Base-by-base conservation (phyloP, 257 asterid species). In the Orobanche coerulescens region DNA sequence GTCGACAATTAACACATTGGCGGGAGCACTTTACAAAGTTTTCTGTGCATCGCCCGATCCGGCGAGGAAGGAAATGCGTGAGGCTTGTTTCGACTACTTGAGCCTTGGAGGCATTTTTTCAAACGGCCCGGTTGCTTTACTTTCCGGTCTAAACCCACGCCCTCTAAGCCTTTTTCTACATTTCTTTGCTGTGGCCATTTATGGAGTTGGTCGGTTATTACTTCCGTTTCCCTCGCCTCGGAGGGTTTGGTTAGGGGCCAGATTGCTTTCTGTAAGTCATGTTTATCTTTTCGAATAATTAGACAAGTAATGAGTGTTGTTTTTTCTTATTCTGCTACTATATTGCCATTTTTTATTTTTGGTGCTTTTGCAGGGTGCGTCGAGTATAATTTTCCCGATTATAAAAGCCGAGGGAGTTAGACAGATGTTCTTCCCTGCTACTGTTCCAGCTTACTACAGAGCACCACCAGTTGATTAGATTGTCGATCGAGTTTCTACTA, bases 361-460 rank as follows among this genome's bases (percentile, higher is more conserved):
- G 13, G n/a, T 30, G 7, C 7, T 30, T n/a, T 22, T 22, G 47
- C 69, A 86, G 95, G 79, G 81, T 25, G 92, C 90, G 28, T 73
- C 85, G 62, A 85, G 84, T 65, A 86, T 86, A 7, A 83, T 86
- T 7, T 78, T 86, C 54, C 95, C 95, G 6, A 81, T 86, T 28
- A 83, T 86, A 53, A 81, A 59, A 69, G 84, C 87, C 1, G 95
- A 83, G 72, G 92, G 92, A 66, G 81, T 83, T 2, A 66, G 90
- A 50, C 90, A 86, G 52, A 83, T 86, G 93, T 83, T 86, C 76
- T 83, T 83, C 73, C 95, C 95, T 34, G 84, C 80, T 14, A 81
- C 92, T 5, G 75, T 86, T 60, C 92, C 84, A 8, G 95, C 95
- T 11, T 83, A 81, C 70, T 78, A 81, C 77, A 86, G 89, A 75